Percentiles rank a stretch among this genome's conserved stretches.
Conservation (phyloP, 202 grass and related monocot genomes). For the Zizania palustris region DNA sequence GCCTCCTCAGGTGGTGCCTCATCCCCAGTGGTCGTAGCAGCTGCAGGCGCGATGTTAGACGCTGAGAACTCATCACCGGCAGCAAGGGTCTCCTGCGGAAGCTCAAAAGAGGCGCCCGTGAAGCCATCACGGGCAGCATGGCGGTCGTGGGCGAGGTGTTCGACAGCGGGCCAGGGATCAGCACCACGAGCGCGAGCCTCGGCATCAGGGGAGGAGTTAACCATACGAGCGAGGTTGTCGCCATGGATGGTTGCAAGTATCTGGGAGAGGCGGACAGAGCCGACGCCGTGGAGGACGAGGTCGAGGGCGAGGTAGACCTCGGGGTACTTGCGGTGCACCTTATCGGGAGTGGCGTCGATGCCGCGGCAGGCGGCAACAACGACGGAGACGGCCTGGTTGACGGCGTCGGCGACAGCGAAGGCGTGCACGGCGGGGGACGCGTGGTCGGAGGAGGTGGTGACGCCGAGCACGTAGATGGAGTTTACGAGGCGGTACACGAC, state of each 20-base stretch:
- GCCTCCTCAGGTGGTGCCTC: constrained; percentile 62
- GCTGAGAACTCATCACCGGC: constrained; percentile 82
- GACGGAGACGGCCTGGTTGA: constrained; percentile 91
- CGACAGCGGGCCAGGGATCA: constrained; percentile 67
- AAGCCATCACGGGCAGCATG: constrained; percentile 69
- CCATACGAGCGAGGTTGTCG: constrained; percentile 95
- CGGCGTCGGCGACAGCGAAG: constrained; percentile 88
- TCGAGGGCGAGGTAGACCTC: constrained; percentile 97
- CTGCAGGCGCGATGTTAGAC: constrained; percentile 60
- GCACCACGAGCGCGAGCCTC: constrained; percentile 81
- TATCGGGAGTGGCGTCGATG: constrained; percentile 89
- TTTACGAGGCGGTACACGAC: constrained; percentile 96
- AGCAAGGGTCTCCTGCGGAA: constrained; percentile 74
- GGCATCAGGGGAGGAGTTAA: constrained; percentile 82
- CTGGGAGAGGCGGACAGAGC: constrained; percentile 83
- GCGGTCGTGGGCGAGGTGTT: constrained; percentile 66
- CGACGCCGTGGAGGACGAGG: constrained; percentile 87
- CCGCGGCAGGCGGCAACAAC: constrained; percentile 89
- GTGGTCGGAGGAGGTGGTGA: constrained; percentile 88
- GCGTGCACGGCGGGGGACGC: constrained; percentile 68
- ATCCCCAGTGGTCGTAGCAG: constrained; percentile 46
- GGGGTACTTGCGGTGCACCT: constrained; percentile 93
- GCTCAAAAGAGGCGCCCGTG: constrained; percentile 66
- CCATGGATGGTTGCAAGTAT: constrained; percentile 95
- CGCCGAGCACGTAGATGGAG: constrained; percentile 91